These are phyloP conservation scores for Diversispora eburnea DNA, from an alignment of 192 early-diverging fungal species.

Conservation along the genomic window DNA sequence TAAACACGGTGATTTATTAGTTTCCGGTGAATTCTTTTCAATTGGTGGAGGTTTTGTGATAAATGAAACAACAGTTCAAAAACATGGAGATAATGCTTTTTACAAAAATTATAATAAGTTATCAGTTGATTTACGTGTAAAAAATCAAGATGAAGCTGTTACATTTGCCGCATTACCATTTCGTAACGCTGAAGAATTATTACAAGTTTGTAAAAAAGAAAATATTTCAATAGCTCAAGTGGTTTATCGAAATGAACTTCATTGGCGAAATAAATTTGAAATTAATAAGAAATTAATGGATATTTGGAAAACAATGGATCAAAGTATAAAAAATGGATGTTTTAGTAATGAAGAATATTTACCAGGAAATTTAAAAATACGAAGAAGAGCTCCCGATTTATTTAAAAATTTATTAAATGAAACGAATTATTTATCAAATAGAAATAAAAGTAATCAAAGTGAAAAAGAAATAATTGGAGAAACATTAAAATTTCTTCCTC, in stretches of 20 bases:
- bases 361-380: constrained; percentile 78
- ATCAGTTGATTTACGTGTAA: constrained; percentile 41
- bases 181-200: constrained; percentile 67
- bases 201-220: constrained; percentile 78
- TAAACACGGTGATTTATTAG: constrained; percentile 61
- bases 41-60: constrained; percentile 96
- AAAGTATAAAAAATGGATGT: constrained; percentile 73
- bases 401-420: constrained; percentile 84
- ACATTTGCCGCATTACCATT: constrained; percentile 74
- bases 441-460: no score
- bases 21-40: constrained; percentile 94
- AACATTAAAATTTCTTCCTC: neutral
- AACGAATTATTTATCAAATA: constrained; percentile 42
- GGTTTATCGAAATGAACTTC: constrained; percentile 89
- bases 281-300: constrained; percentile 68
- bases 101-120: constrained; percentile 44
- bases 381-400: constrained; percentile 80
- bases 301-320: constrained; percentile 94
- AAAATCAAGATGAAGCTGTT: constrained; percentile 67
- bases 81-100: constrained; percentile 56
- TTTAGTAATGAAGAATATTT: constrained; percentile 60
- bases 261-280: constrained; percentile 81
- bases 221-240: constrained; percentile 92
- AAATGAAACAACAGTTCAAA: constrained; percentile 75
- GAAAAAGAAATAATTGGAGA: no score